phyloP scores from a whole-genome alignment of 2,329 filamentous ascomycete species.

The Sphaerulina populicola region DNA sequence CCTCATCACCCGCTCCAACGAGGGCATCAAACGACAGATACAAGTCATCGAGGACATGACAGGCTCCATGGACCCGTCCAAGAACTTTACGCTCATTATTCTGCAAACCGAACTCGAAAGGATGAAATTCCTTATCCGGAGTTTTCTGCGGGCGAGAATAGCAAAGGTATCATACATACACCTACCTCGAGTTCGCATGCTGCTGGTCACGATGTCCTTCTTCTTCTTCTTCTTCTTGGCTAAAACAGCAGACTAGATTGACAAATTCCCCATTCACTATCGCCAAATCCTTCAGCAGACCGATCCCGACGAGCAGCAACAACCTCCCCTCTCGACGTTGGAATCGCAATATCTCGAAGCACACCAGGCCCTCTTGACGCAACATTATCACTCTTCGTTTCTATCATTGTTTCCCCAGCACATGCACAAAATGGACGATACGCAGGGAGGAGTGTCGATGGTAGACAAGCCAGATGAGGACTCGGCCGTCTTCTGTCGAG shows the following conservation, averaged over 20 bases:
- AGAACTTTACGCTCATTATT: constrained; percentile 88
- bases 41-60: constrained; percentile 51
- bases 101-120: constrained; percentile 93
- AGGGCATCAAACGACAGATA: constrained; percentile 22
- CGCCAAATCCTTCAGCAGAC: constrained; percentile 41
- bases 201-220: too few relatives aligned
- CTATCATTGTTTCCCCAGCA: constrained; percentile 69
- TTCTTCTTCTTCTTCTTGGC: too few relatives aligned
- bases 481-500: constrained; percentile 73
- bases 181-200: too few relatives aligned
- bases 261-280: constrained; percentile 67
- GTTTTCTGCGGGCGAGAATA: constrained; percentile 73
- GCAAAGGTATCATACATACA: too few relatives aligned
- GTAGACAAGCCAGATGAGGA: constrained; percentile 78
- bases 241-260: constrained; percentile 45
- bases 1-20: constrained; percentile 49
- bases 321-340: constrained; percentile 54
- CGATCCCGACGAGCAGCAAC: constrained; percentile 15
- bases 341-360: constrained; percentile 76
- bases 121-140: constrained; percentile 82
- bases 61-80: constrained; percentile 76
- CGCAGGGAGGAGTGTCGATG: constrained; percentile 83
- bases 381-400: constrained; percentile 80
- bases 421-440: constrained; percentile 82
- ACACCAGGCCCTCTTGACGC: constrained; percentile 75